phyloP scores from a whole-genome alignment of 352 stramenopile genomes.

The Phytophthora lateralis region DNA sequence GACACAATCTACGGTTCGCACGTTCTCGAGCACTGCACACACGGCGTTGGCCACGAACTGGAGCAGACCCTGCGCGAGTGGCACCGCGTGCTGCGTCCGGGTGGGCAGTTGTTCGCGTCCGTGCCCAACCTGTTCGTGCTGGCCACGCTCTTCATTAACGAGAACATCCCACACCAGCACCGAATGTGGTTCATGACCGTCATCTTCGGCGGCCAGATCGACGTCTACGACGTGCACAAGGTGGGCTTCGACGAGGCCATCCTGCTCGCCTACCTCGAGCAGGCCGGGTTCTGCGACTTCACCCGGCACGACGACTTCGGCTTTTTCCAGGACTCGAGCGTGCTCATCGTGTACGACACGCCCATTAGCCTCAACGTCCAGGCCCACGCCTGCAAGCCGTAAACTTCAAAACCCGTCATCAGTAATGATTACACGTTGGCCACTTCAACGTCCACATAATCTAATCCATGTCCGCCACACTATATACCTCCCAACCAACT shows the following conservation, averaged over 20 bases:
- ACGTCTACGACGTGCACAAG: constrained; percentile 79
- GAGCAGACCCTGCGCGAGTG: constrained; percentile 66
- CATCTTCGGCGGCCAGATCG: constrained; percentile 74
- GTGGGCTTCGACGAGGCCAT: constrained; percentile 73
- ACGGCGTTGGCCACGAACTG: constrained; percentile 58
- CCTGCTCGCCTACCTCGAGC: constrained; percentile 44
- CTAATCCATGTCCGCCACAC: constrained; percentile 6
- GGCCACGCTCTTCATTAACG: constrained; percentile 62
- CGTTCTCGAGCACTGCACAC: constrained; percentile 75
- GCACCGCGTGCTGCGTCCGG: constrained; percentile 66
- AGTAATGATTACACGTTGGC: constrained; percentile 6
- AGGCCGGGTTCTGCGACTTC: constrained; percentile 67
- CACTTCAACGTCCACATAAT: constrained; percentile 17
- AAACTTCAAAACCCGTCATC: neutral
- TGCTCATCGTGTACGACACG: constrained; percentile 39
- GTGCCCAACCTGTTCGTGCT: constrained; percentile 73
- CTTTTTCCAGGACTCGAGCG: constrained; percentile 64
- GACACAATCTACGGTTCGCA: constrained; percentile 75
- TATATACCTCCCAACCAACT: constrained; percentile 4
- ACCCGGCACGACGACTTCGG: constrained; percentile 50
- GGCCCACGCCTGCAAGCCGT: constrained; percentile 29
- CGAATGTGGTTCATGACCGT: constrained; percentile 71
- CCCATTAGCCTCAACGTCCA: constrained; percentile 74
- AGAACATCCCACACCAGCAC: constrained; percentile 55
- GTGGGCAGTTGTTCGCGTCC: constrained; percentile 58